phyloP scores from a whole-genome alignment of 305 asterid genomes.

The Fraxinus velutina region DNA sequence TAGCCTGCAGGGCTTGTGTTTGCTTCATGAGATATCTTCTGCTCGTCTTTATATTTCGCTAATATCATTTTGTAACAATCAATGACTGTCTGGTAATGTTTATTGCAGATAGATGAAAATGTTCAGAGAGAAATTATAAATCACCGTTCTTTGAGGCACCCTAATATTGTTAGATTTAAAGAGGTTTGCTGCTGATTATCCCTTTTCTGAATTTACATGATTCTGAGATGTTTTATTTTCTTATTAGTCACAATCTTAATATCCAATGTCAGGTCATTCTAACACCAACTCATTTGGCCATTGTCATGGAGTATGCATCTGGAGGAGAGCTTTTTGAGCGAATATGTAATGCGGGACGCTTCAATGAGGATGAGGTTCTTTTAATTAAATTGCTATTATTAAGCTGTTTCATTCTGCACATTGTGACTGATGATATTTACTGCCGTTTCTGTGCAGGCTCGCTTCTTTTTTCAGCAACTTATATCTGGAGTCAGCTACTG shows the following conservation, averaged over 20 bases:
- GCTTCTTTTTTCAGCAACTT: slow-evolving; percentile 75
- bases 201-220: background rate
- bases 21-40: background rate
- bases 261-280: slow-evolving; percentile 60
- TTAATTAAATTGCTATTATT: slow-evolving; percentile 12
- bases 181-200: slow-evolving; percentile 49
- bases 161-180: slow-evolving; percentile 68
- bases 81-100: slow-evolving; percentile 14
- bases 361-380: slow-evolving; percentile 87
- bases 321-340: slow-evolving; percentile 92
- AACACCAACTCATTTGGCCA: slow-evolving; percentile 89
- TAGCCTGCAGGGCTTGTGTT: background rate
- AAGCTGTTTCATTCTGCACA: background rate
- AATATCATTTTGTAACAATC: background rate
- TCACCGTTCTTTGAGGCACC: slow-evolving; percentile 79
- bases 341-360: slow-evolving; percentile 81
- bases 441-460: slow-evolving; percentile 42
- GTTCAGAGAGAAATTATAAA: slow-evolving; percentile 78
- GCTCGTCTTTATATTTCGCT: background rate
- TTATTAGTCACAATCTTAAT: slow-evolving; percentile 4
- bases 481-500: slow-evolving; percentile 83
- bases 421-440: slow-evolving; percentile 1
- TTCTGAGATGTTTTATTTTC: background rate
- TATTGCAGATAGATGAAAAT: slow-evolving; percentile 76
- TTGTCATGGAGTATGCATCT: slow-evolving; percentile 93